These are phyloP conservation scores for Talaromyces sp. DNA, from an alignment of 2,329 filamentous ascomycete genomes.

Conservation along the genomic window DNA sequence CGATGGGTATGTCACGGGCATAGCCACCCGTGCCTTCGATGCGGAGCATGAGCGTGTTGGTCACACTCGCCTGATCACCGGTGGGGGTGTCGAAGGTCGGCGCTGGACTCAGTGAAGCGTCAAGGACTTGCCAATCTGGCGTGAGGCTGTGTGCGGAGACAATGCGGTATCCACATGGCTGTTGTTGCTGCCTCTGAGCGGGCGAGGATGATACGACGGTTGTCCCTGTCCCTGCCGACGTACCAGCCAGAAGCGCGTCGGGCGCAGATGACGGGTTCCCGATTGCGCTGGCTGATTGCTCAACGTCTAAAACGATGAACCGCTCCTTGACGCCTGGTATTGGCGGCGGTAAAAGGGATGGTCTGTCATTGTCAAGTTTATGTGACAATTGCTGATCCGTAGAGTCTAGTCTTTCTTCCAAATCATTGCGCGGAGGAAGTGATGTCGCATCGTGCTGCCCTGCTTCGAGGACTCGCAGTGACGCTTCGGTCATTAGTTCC, in stretches of 20 bases:
- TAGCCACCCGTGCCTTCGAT: slow-evolving; percentile 42
- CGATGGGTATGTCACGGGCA: slow-evolving; percentile 20
- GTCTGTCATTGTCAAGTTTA: slow-evolving; percentile 12
- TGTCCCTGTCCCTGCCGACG: slow-evolving; percentile 19
- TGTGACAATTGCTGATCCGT: background rate
- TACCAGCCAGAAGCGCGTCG: slow-evolving; percentile 17
- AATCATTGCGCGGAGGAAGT: slow-evolving; percentile 27
- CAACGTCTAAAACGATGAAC: slow-evolving; percentile 57
- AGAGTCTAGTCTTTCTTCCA: background rate
- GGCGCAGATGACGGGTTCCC: slow-evolving; percentile 20
- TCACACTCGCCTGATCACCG: slow-evolving; percentile 37
- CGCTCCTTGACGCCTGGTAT: slow-evolving; percentile 51
- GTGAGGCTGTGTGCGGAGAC: slow-evolving; percentile 69
- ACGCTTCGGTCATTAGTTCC: slow-evolving; percentile 67
- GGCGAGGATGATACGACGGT: slow-evolving; percentile 28
- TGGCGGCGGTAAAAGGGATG: slow-evolving; percentile 45
- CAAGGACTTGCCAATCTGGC: slow-evolving; percentile 67
- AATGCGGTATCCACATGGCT: slow-evolving; percentile 49
- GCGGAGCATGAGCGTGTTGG: slow-evolving; percentile 45
- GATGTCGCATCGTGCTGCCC: slow-evolving; percentile 29
- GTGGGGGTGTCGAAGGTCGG: slow-evolving; percentile 56
- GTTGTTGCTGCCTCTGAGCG: slow-evolving; percentile 20
- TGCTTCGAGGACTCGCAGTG: slow-evolving; percentile 53
- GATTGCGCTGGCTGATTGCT: slow-evolving; percentile 23
- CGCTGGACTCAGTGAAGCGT: slow-evolving; percentile 54